Conservation (phyloP, 768 basidiomycete species). For the Botryobasidium botryosum region DNA sequence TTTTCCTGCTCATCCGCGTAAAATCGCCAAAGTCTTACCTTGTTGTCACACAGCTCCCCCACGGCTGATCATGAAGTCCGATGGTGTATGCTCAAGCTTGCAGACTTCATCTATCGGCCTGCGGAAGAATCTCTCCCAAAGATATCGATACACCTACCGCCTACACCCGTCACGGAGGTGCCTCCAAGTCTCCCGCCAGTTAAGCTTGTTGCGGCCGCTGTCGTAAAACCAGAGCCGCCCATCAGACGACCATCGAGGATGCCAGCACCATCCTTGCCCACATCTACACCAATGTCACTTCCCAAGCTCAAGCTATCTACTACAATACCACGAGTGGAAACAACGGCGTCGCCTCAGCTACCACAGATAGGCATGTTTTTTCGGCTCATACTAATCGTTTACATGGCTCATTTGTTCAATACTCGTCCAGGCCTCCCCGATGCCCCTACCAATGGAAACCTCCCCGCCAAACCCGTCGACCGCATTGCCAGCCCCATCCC, state of each 20-base stretch:
- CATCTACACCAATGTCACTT: neutral
- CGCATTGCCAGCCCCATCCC: too few relatives aligned
- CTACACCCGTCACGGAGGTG: constrained; percentile 51
- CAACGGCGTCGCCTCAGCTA: too few relatives aligned
- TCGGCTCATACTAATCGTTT: too few relatives aligned
- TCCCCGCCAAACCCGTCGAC: too few relatives aligned
- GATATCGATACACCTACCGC: constrained; percentile 64
- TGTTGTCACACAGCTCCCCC: constrained; percentile 32
- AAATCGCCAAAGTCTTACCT: neutral
- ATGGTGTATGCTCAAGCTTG: constrained; percentile 80
- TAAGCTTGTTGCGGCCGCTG: constrained; percentile 21
- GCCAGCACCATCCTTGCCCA: neutral
- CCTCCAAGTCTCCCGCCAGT: constrained; percentile 26
- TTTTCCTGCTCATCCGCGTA: neutral
- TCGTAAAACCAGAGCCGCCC: constrained; percentile 4
- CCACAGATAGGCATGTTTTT: too few relatives aligned
- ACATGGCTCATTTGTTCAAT: too few relatives aligned
- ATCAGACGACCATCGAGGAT: neutral
- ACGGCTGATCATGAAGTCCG: constrained; percentile 78
- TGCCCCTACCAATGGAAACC: too few relatives aligned
- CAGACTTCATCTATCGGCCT: constrained; percentile 73
- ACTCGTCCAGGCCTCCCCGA: too few relatives aligned
- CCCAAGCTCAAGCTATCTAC: constrained; percentile 8
- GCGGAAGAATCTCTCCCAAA: constrained; percentile 73
- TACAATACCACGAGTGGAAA: too few relatives aligned